Evolutionary conservation across 2,329 filamentous ascomycete genomes (phyloP), one percentile per base, ranked within the genome.

Genomic region (Colletotrichum tropicicola): DNA sequence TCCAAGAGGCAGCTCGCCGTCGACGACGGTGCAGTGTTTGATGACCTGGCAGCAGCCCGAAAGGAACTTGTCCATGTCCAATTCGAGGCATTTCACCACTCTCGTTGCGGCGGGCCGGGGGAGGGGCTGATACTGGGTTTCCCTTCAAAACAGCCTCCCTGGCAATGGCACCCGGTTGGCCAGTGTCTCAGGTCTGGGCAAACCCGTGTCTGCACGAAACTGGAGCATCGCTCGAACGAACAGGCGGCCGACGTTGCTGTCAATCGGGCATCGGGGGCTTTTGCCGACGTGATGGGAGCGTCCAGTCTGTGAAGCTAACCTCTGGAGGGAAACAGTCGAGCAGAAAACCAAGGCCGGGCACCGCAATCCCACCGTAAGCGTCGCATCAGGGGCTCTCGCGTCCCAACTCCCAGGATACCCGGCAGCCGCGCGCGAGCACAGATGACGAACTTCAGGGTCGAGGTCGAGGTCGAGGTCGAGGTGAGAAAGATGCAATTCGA

Each of bases 201-300:
- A 65, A 23, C 62, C 62, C 62, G 62, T 65, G 62, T 65, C 62
- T 65, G 62, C 57, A 62, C 17, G 62, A 65, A 49, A 65, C 57
- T 62, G 62, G 62, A 25, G 62, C 23, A n/a, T 6, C 15, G 37
- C 35, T 23, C 19, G 19, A 25, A 28, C 15, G 19, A 28, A 48
- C 28, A 10, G 23, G 49, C 25, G 35, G 56, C 32, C 32, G 56
- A 60, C 25, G 56, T 60, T 44, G 61, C 47, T 60, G 56, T 60
- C 43, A 55, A 54, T 51, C 47, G 39, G 32, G 60, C 55, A 41
- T 48, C 55, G 41, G 55, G 13, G 28, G 15, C 41, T 43, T 41
- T 32, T 59, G 23, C 54, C 45, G 47, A 47, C 47, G 28, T 28
- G 19, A n/a, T n/a, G n/a, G n/a, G n/a, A n/a, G 30, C 9, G 30